Evolutionary conservation across 208 protist species (phyloP).

Genomic region (Wallacemonas rigidus): DNA sequence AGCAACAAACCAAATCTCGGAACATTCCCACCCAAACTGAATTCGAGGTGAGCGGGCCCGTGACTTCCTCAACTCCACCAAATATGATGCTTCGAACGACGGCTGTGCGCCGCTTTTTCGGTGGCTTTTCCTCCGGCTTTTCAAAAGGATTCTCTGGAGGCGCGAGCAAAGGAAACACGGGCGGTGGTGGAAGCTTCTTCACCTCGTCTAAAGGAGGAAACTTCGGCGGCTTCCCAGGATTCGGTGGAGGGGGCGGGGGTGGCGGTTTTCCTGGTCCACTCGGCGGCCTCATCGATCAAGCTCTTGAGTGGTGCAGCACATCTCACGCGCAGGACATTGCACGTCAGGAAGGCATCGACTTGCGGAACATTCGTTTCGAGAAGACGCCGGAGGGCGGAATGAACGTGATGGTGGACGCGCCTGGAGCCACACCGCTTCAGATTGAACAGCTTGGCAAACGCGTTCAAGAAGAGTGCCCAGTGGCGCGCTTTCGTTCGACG

Average conservation of each 20-base stretch:
- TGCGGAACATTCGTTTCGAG: conserved; percentile 80
- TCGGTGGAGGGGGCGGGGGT: conserved; percentile 15
- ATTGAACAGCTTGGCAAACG: conserved; percentile 84
- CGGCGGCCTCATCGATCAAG: conserved; percentile 76
- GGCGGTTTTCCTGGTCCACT: conserved; percentile 36
- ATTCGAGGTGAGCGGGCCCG: no score
- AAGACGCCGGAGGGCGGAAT: conserved; percentile 71
- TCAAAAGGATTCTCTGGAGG: conserved; percentile 47
- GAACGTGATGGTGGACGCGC: conserved; percentile 83
- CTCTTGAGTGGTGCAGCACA: conserved; percentile 86
- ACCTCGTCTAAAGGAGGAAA: conserved; percentile 24
- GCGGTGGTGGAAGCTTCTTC: conserved; percentile 21
- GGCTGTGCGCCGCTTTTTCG: conserved; percentile 33
- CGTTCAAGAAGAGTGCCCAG: conserved; percentile 87
- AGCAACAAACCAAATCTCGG: no score
- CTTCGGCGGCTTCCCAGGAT: conserved; percentile 10
- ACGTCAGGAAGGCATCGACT: conserved; percentile 64
- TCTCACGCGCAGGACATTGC: conserved; percentile 82
- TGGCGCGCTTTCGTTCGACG: conserved; percentile 85
- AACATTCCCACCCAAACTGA: no score
- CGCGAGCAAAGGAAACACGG: conserved; percentile 9
- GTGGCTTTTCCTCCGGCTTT: conserved; percentile 46
- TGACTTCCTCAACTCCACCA: not conserved
- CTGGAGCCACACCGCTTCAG: conserved; percentile 77
- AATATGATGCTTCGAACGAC: conserved; percentile 45